Percentiles rank a stretch among this genome's conserved stretches.
phyloP scores from a whole-genome alignment of 2,329 filamentous ascomycete genomes.

The Nemania serpens region DNA sequence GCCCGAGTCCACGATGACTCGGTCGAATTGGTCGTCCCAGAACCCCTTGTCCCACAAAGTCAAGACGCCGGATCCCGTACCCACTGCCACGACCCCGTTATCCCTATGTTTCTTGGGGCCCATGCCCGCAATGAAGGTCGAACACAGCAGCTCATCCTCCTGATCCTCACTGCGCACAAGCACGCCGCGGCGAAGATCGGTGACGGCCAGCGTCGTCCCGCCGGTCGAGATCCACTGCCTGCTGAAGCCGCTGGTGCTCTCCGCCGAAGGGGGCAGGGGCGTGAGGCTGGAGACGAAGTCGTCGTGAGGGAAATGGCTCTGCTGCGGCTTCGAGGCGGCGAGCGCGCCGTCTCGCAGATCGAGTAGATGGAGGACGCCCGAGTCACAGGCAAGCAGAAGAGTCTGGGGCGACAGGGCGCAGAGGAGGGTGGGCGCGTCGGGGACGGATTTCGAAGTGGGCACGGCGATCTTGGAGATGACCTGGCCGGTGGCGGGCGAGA shows the following conservation, averaged over 20 bases:
- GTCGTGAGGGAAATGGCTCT: conserved; percentile 84
- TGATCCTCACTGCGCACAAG: conserved; percentile 91
- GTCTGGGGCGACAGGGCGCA: conserved; percentile 86
- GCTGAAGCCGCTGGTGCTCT: conserved; percentile 84
- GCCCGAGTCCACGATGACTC: conserved; percentile 74
- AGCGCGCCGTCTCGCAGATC: conserved; percentile 73
- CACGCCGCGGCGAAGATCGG: conserved; percentile 84
- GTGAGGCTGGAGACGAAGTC: conserved; percentile 92
- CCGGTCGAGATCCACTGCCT: conserved; percentile 97
- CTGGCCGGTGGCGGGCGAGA: conserved; percentile 61
- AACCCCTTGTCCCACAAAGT: conserved; percentile 93
- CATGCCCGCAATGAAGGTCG: conserved; percentile 76
- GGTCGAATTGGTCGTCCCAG: conserved; percentile 94
- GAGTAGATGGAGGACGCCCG: conserved; percentile 83
- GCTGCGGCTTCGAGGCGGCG: conserved; percentile 66
- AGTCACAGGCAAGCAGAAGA: conserved; percentile 88
- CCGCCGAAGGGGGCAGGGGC: conserved; percentile 76
- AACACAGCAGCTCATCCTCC: conserved; percentile 88
- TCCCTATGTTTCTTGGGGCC: conserved; percentile 67
- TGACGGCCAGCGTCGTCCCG: conserved; percentile 86
- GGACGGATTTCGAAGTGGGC: conserved; percentile 57
- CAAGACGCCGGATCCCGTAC: conserved; percentile 76
- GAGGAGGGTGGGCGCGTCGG: conserved; percentile 79
- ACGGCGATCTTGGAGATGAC: conserved; percentile 84
- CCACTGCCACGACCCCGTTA: conserved; percentile 78